Evolutionary conservation across 2,329 filamentous ascomycete genomes (phyloP).

Genomic region (Alternaria burnsii): DNA sequence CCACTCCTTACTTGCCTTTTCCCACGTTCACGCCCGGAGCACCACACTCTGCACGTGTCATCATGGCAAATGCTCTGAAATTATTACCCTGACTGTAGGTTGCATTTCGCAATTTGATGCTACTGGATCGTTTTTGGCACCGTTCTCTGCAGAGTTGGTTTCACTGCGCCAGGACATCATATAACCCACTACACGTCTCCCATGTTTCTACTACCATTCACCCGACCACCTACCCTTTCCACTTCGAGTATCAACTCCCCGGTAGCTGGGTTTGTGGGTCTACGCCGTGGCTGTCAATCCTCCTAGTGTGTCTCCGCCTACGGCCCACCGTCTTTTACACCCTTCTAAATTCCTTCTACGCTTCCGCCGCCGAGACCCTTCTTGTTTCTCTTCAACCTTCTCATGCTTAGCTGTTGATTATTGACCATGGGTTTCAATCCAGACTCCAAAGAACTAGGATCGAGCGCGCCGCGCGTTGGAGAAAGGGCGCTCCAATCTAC

Average conservation of each 20-base stretch:
- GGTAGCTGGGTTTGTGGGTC: constrained; percentile 34
- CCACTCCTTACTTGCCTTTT: constrained; percentile 30
- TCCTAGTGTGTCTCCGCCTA: constrained; percentile 35
- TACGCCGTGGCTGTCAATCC: constrained; percentile 39
- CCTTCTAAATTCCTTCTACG: constrained; percentile 32
- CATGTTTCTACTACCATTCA: constrained; percentile 26
- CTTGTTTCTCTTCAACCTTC: constrained; percentile 14
- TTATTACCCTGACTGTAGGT: constrained; percentile 44
- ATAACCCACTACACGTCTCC: constrained; percentile 32
- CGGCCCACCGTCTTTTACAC: constrained; percentile 41
- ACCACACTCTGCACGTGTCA: constrained; percentile 43
- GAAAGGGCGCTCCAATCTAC: constrained; percentile 28
- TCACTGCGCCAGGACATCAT: constrained; percentile 37
- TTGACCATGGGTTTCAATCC: constrained; percentile 42
- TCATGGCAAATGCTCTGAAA: constrained; percentile 30
- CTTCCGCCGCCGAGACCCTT: constrained; percentile 11
- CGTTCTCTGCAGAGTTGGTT: constrained; percentile 27
- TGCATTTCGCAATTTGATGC: constrained; percentile 33
- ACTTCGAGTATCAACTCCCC: constrained; percentile 35
- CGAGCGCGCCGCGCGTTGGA: constrained; percentile 16
- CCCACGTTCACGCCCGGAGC: constrained; percentile 32
- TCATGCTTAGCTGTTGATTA: constrained; percentile 34
- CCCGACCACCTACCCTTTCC: constrained; percentile 37
- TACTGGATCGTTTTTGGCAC: constrained; percentile 30
- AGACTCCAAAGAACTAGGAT: constrained; percentile 30